Base-by-base conservation (phyloP, 495 filamentous ascomycete genomes). In the Aspergillus asperescens region DNA sequence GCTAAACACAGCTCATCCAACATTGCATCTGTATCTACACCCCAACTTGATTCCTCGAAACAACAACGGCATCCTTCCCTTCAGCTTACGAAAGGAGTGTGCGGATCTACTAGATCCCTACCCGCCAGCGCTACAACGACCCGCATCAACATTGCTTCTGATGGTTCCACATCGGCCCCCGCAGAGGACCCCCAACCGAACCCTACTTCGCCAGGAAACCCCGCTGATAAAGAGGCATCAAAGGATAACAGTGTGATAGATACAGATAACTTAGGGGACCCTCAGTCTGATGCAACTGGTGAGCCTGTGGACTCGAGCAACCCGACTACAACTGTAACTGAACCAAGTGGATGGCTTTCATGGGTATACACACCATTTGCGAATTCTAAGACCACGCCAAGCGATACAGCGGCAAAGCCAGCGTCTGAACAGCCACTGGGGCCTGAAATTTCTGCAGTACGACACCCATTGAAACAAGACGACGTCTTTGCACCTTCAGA, bases 321-420 rank as follows among this genome's bases (percentile, higher is more conserved):
- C 10, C 29, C 44, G 5, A 41, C 62, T 43, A 29, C 60, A n/a
- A 22, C 53, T 10, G 46, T 62, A 39, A 68, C 57, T 28, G 74
- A 77, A 24, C 53, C 74, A 12, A 70, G 68, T 8, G 73, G 78
- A 22, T 85, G 83, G 83, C 58, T 84, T 25, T 79, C 77, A 48
- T 84, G 82, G 77, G 67, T 84, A 28, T 74, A 79, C 20, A 67
- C 63, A 13, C 29, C 62, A 15, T 46, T 54, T 0, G 25, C 48
- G 15, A 23, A 56, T 4, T 55, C 57, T 20, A 60, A 62, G 19
- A n/a, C 29, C 47, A 19, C 19, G 2, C 7, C 44, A 12, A 54
- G 56, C 22, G 20, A 56, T 28, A 7, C 60, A 40, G 41, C 44
- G 52, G 60, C 45, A 15, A 19, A 51, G 20, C 12, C 56, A 24